phyloP scores from a whole-genome alignment of 192 early-diverging fungal genomes.

The Backusella parvicylindrica region DNA sequence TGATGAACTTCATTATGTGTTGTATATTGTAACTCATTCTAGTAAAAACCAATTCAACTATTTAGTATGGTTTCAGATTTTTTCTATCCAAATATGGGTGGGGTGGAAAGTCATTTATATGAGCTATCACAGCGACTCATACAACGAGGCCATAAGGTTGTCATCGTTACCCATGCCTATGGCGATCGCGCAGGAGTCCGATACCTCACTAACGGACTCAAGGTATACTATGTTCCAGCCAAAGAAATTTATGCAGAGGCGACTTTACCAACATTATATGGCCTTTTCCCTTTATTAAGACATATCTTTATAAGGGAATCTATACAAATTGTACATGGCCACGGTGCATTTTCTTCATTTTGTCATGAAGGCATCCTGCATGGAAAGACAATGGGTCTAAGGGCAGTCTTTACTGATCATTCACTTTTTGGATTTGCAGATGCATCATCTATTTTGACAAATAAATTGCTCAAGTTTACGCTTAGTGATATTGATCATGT shows the following conservation, averaged over 20 bases:
- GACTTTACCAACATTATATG: conserved; percentile 85
- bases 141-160: conserved; percentile 89
- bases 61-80: conserved; percentile 93
- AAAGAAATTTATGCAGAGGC: conserved; percentile 84
- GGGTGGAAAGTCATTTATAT: conserved; percentile 93
- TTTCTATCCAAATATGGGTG: conserved; percentile 96
- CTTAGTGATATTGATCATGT: conserved; percentile 96
- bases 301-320: conserved; percentile 87
- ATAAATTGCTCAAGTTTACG: conserved; percentile 97
- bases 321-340: conserved; percentile 95
- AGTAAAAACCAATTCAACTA: background rate
- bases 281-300: conserved; percentile 89
- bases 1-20: background rate
- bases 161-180: conserved; percentile 93
- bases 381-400: conserved; percentile 92
- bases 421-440: conserved; percentile 97
- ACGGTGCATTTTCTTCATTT: conserved; percentile 91
- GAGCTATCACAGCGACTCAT: conserved; percentile 87
- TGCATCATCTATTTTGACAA: conserved; percentile 85
- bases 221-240: conserved; percentile 93
- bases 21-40: background rate
- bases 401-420: conserved; percentile 95
- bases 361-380: conserved; percentile 96
- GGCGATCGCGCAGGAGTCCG: conserved; percentile 78
- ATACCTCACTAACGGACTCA: conserved; percentile 88